Evolutionary conservation across 345 rosid genomes (phyloP).

Genomic region (Populus ilicifolia): DNA sequence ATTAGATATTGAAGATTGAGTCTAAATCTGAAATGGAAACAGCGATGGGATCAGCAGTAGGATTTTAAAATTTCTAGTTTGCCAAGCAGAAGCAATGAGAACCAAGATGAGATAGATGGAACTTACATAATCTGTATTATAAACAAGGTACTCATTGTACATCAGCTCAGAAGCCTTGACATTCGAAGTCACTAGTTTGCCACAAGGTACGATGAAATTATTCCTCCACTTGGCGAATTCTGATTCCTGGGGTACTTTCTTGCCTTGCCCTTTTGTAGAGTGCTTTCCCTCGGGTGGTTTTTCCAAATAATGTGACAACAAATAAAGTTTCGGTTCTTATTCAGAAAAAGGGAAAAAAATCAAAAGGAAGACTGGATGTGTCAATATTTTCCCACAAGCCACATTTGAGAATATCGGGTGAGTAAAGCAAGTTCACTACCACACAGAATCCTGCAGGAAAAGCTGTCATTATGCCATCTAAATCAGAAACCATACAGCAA

Average conservation of each 20-base stretch:
- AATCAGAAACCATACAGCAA: neutral
- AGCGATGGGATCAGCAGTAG: neutral
- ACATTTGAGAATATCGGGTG: neutral
- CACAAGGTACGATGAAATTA: conserved; percentile 80
- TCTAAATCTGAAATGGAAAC: neutral
- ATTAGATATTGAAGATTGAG: neutral
- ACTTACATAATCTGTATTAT: conserved; percentile 79
- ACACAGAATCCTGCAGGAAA: neutral
- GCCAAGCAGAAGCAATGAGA: neutral
- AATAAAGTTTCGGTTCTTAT: neutral
- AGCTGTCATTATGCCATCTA: neutral
- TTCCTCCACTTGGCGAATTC: conserved; percentile 81
- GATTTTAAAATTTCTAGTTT: neutral
- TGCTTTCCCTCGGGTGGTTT: conserved; percentile 90
- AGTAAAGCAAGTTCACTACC: neutral
- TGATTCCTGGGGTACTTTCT: conserved; percentile 68
- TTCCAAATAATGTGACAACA: conserved; percentile 54
- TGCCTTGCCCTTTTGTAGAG: conserved; percentile 92
- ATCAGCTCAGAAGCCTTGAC: conserved; percentile 76
- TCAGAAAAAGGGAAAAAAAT: neutral
- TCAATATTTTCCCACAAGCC: neutral
- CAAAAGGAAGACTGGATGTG: neutral
- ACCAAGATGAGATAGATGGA: neutral
- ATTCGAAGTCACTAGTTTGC: conserved; percentile 77
- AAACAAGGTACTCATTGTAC: conserved; percentile 93